Base-by-base conservation (phyloP, 768 basidiomycete genomes). In the Phanerodontia chrysosporium region DNA sequence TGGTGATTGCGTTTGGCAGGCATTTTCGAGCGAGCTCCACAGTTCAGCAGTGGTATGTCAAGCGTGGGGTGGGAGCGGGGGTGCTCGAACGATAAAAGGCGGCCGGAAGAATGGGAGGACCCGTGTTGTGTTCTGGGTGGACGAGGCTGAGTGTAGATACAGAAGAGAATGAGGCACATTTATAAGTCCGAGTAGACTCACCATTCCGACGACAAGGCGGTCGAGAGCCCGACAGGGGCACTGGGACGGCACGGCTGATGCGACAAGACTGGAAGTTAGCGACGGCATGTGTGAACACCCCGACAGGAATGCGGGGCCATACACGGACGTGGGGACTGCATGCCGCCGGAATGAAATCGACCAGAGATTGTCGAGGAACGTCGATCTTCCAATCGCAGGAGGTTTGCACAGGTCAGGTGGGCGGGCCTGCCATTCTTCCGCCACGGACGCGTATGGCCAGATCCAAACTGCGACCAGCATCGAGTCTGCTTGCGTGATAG, bases 1-100 rank as follows among this genome's bases (percentile, higher is more conserved):
- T 29, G 46, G 10, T 52, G 58, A 51, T 58, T 39, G 35, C 46
- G 56, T 57, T 57, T 48, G 58, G 18, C 24, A n/a, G 45, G 49
- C 58, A 58, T 58, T 22, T 25, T 58, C 51, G 49, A 28, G 14
- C 18, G 21, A n/a, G 24, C 25, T 39, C 27, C 54, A 22, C 54
- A 22, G 36, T 52, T 48, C 24, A 6, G 27, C 5, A 3, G 46
- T 28, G 10, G 22, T 48, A 48, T 18, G 46, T 24, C 27, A 22
- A 22, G 8, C 4, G 39, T 7, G 39, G 39, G 9, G 39, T 18
- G 39, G 39, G 39, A 42, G 39, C 39, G 18, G 10, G 18, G 4
- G 8, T 5, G 39, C 39, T 42, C 39, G 39, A 42, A 10, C 39
- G 18, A 42, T 8, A 18, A 42, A 9, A 10, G 16, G 8, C 39